Percentiles rank a stretch among this genome's conserved stretches.
Conservation (phyloP, 345 rosid species). For the Isatis tinctoria region DNA sequence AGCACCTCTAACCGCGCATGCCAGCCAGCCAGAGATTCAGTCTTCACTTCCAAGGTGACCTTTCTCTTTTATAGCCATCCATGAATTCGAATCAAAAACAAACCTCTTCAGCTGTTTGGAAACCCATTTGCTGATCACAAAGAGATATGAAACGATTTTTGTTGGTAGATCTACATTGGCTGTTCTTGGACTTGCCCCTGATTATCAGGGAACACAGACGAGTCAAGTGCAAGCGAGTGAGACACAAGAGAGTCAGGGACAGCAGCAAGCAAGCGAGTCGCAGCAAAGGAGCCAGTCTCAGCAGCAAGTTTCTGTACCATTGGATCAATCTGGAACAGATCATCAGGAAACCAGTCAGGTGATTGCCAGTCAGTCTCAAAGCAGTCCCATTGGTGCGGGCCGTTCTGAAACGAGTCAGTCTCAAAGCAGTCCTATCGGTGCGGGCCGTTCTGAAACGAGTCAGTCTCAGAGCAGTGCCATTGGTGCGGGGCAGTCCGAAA, state of each 20-base stretch:
- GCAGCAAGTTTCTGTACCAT: constrained; percentile 20
- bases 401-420: constrained; percentile 9
- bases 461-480: constrained; percentile 18
- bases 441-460: neutral
- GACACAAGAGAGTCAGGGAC: constrained; percentile 10
- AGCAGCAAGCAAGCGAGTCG: constrained; percentile 21
- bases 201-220: constrained; percentile 42
- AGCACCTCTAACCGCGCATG: constrained; percentile 80
- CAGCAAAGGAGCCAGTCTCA: constrained; percentile 23
- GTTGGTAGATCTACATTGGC: constrained; percentile 61
- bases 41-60: constrained; percentile 77
- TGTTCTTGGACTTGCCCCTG: constrained; percentile 73
- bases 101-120: neutral
- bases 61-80: neutral
- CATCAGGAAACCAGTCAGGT: constrained; percentile 22
- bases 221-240: constrained; percentile 22
- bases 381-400: constrained; percentile 9
- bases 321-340: constrained; percentile 19
- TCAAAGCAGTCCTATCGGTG: constrained; percentile 19
- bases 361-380: constrained; percentile 18
- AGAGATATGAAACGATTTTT: neutral
- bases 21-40: constrained; percentile 71
- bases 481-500: constrained; percentile 6
- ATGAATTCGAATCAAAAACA: neutral
- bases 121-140: constrained; percentile 13